Evolutionary conservation across 2,329 filamentous ascomycete genomes (phyloP), one percentile per base, ranked within the genome.

Genomic region (Coniochaeta sp.): DNA sequence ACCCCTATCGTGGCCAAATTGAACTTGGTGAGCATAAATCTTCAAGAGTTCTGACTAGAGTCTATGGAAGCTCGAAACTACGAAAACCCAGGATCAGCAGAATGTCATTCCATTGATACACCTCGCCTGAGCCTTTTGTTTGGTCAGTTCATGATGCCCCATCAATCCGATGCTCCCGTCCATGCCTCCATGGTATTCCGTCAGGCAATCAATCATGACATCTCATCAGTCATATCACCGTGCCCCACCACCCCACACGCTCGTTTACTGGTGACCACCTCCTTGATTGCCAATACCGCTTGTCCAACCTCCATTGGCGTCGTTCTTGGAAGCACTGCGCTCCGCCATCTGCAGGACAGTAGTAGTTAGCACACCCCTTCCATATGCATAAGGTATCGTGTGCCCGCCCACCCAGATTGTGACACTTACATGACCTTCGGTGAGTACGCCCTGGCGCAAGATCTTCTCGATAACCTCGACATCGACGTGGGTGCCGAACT

Each of bases 381-480:
- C 12, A 55, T 1, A 24, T 24, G 19, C 17, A 17, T n/a, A n/a
- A 14, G 32, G 16, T 16, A 42, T 26, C 3, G 32, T n/a, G n/a
- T n/a, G n/a, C n/a, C 44, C 47, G 4, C 8, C 19, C 6, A 17
- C 2, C 9, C 42, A 24, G 42, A 19, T 2, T 44, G 44, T 19
- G 24, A 17, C 32, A 67, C 75, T 72, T 66, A 84, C 82, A 75
- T 82, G 76, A 19, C 75, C 65, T 69, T 85, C 82, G 75, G 95
- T 88, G 59, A 88, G 72, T 17, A 79, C 79, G 24, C 93, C 93
- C 72, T 85, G 84, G 77, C 91, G 83, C 47, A 98, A 79, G 64
- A 99, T 96, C 76, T 86, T 79, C 76, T 85, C 85, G 70, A 98
- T 88, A 61, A 89, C 87, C 0, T 93, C 89, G 8, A 97, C 93